Evolutionary conservation across 1,139 yeast genomes (phyloP).

Genomic region (Blastobotrys capitulatus): DNA sequence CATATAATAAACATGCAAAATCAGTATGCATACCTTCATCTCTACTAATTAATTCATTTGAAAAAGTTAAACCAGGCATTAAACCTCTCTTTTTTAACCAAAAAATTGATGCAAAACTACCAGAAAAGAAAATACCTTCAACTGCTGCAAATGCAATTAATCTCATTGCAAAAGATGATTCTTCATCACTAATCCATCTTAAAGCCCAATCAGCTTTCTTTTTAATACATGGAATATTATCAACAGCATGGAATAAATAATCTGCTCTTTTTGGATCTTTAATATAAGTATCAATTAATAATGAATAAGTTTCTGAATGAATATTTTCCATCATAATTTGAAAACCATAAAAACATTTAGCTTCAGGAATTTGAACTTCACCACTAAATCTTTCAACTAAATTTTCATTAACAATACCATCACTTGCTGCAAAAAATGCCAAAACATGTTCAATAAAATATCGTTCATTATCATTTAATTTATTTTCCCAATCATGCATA

Average conservation of each 20-base stretch:
- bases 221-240: conserved; percentile 86
- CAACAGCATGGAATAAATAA: conserved; percentile 87
- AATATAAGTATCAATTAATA: conserved; percentile 88
- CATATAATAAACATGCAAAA: conserved; percentile 90
- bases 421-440: conserved; percentile 98
- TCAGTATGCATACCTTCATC: conserved; percentile 99
- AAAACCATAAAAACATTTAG: conserved; percentile 97
- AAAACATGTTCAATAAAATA: conserved; percentile 84
- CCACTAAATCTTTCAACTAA: conserved; percentile 95
- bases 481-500: conserved; percentile 80
- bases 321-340: conserved; percentile 99
- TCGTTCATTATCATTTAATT: conserved; percentile 81
- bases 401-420: conserved; percentile 96
- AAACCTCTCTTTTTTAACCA: conserved; percentile 97
- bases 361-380: conserved; percentile 96
- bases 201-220: conserved; percentile 98
- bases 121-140: conserved; percentile 97
- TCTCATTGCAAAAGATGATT: conserved; percentile 89
- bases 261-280: conserved; percentile 92
- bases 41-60: conserved; percentile 94
- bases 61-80: conserved; percentile 97
- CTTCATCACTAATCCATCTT: conserved; percentile 86
- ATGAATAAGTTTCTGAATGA: conserved; percentile 94
- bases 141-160: conserved; percentile 98
- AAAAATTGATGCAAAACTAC: conserved; percentile 96